phyloP scores from a whole-genome alignment of 2,329 filamentous ascomycete genomes.

The Ophiostoma montium region DNA sequence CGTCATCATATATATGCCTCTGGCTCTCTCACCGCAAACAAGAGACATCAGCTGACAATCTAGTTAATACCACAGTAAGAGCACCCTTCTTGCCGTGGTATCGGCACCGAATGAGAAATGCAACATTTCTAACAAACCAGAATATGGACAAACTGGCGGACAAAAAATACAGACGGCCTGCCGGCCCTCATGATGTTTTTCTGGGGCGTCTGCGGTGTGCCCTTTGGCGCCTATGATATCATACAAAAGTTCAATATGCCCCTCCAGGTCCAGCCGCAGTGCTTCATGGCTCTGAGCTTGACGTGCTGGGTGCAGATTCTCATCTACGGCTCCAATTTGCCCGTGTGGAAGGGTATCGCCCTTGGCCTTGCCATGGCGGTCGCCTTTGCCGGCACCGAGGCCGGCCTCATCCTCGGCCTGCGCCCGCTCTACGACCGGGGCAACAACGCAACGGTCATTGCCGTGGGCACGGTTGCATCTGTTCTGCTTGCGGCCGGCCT shows the following conservation, averaged over 20 bases:
- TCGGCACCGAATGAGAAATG: not conserved
- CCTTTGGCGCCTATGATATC: constrained; percentile 26
- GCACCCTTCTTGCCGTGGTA: not conserved
- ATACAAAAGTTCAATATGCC: constrained; percentile 29
- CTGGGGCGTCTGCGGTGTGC: constrained; percentile 39
- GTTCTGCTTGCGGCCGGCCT: constrained; percentile 42
- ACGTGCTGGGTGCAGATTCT: constrained; percentile 26
- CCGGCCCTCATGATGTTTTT: constrained; percentile 47
- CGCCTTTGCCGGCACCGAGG: constrained; percentile 38
- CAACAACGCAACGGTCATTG: constrained; percentile 35
- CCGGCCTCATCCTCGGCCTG: constrained; percentile 41
- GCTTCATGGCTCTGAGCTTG: constrained; percentile 26
- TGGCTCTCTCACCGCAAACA: no score
- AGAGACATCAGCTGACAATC: no score
- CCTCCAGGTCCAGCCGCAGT: constrained; percentile 28
- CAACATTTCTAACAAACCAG: not conserved
- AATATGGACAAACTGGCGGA: constrained; percentile 49
- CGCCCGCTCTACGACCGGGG: constrained; percentile 41
- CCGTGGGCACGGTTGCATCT: constrained; percentile 44
- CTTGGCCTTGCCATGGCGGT: constrained; percentile 25
- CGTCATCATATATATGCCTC: not conserved
- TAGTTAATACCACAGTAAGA: constrained; percentile 21
- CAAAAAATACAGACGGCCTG: constrained; percentile 46
- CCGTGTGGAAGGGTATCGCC: constrained; percentile 29
- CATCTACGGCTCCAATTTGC: constrained; percentile 26